Percentiles rank a stretch among this genome's conserved stretches.
phyloP scores from a whole-genome alignment of 345 rosid genomes.

The Ailanthus altissimus region DNA sequence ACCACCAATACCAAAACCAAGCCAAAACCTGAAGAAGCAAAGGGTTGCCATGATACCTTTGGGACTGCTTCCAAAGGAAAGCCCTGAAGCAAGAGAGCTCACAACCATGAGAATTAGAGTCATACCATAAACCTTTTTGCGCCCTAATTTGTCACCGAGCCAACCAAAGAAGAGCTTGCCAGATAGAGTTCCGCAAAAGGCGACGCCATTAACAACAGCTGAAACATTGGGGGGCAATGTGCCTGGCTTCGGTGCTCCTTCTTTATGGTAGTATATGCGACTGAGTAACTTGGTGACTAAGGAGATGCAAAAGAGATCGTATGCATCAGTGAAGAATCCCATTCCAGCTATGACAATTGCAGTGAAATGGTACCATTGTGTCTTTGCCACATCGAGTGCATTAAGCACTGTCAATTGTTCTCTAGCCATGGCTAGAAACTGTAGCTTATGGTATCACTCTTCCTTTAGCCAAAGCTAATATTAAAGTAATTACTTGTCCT shows the following conservation, averaged over 20 bases:
- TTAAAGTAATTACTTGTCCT: background rate
- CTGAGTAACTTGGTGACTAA: constrained; percentile 73
- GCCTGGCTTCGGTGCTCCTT: constrained; percentile 54
- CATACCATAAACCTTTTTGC: constrained; percentile 65
- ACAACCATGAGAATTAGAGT: constrained; percentile 67
- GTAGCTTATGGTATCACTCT: background rate
- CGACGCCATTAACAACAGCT: constrained; percentile 74
- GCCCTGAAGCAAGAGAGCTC: constrained; percentile 61
- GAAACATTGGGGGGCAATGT: constrained; percentile 53
- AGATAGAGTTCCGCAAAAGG: constrained; percentile 66
- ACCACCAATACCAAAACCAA: constrained; percentile 84
- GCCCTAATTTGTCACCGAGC: constrained; percentile 83
- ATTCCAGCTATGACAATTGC: constrained; percentile 73
- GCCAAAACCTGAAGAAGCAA: constrained; percentile 86
- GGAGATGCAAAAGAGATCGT: constrained; percentile 79
- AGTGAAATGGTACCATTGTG: constrained; percentile 61
- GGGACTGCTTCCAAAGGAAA: constrained; percentile 46
- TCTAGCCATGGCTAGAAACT: constrained; percentile 37
- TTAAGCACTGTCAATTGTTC: constrained; percentile 48
- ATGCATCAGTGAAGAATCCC: constrained; percentile 87
- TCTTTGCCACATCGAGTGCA: constrained; percentile 62
- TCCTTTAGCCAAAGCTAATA: background rate
- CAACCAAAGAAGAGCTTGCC: constrained; percentile 87
- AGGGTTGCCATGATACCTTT: constrained; percentile 59
- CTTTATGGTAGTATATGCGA: constrained; percentile 57